Conservation (phyloP, 768 basidiomycete species). For the Kwoniella shandongensis region DNA sequence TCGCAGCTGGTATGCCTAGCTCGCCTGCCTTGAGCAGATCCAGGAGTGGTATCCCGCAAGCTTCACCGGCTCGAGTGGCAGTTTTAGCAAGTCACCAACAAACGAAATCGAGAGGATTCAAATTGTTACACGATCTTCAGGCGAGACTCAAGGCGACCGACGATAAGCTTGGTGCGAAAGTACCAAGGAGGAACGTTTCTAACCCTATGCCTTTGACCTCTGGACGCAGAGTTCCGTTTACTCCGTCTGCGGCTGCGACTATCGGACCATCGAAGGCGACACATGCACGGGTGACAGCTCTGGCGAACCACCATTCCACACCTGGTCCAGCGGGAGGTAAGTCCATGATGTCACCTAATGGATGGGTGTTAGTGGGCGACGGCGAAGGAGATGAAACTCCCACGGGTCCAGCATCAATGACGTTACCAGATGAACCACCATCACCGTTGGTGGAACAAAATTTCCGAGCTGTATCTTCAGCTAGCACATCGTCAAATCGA, state of each 20-base stretch:
- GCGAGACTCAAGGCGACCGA: conserved; percentile 44
- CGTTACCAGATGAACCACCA: conserved; percentile 22
- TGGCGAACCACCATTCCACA: conserved; percentile 13
- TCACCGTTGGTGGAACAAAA: conserved; percentile 25
- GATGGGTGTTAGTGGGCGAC: conserved; percentile 37
- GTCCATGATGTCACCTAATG: conserved; percentile 35
- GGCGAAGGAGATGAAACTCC: conserved; percentile 27
- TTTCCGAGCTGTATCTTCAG: conserved; percentile 31
- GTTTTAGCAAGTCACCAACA: conserved; percentile 14
- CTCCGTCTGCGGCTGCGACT: not conserved
- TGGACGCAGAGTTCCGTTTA: conserved; percentile 5
- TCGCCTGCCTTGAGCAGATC: conserved; percentile 30
- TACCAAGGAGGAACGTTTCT: conserved; percentile 38
- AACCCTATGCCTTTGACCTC: conserved; percentile 21
- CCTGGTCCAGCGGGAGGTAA: conserved; percentile 8
- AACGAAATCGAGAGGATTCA: conserved; percentile 36
- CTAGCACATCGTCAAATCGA: conserved; percentile 28
- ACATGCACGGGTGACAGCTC: conserved; percentile 22
- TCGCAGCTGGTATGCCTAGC: conserved; percentile 9
- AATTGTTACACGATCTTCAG: conserved; percentile 40
- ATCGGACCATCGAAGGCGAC: conserved; percentile 9
- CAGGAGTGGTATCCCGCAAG: conserved; percentile 7
- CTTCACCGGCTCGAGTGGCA: conserved; percentile 22
- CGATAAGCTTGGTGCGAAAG: conserved; percentile 39
- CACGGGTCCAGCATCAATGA: not conserved